A percentile compares a stretch with the other conserved stretches of the same genome.
These are phyloP conservation scores for Sambucus nigra DNA, from an alignment of 129 eudicot genomes.

Conservation along the genomic window DNA sequence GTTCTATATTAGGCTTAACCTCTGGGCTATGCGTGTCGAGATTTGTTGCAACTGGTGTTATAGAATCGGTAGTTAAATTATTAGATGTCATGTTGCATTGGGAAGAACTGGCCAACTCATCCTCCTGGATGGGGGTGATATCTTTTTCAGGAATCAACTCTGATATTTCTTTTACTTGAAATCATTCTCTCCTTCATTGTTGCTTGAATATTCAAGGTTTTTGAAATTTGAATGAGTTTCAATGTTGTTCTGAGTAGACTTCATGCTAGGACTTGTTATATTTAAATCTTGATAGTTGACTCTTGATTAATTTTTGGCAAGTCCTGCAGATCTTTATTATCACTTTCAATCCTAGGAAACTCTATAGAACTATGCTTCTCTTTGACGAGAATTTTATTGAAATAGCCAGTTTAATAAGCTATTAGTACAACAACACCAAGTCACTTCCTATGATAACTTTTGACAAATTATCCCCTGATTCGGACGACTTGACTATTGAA, in stretches of 20 bases:
- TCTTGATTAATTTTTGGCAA: conserved; percentile 22
- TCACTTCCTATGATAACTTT: conserved; percentile 50
- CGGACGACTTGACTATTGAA: conserved; percentile 34
- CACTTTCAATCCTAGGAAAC: conserved; percentile 7
- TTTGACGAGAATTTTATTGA: conserved; percentile 33
- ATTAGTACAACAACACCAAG: conserved; percentile 53
- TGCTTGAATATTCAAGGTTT: conserved; percentile 20
- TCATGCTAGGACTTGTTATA: conserved; percentile 21
- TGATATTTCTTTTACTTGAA: conserved; percentile 22
- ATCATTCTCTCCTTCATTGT: conserved; percentile 27
- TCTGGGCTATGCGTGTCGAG: conserved; percentile 24
- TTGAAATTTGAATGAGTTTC: conserved; percentile 23
- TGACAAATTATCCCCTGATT: conserved; percentile 27
- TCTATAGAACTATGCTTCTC: conserved; percentile 22
- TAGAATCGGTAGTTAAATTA: conserved; percentile 18
- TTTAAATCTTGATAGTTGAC: too few species aligned
- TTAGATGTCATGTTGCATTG: conserved; percentile 27
- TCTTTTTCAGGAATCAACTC: conserved; percentile 12
- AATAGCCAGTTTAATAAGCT: conserved; percentile 60
- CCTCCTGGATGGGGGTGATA: conserved; percentile 15
- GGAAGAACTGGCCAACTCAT: conserved; percentile 22
- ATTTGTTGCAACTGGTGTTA: conserved; percentile 24
- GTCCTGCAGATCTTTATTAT: conserved; percentile 14
- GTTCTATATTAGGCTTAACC: conserved; percentile 25
- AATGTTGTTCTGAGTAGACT: conserved; percentile 21